phyloP scores from a whole-genome alignment of 345 rosid genomes.

The Eutrema heterophyllum region DNA sequence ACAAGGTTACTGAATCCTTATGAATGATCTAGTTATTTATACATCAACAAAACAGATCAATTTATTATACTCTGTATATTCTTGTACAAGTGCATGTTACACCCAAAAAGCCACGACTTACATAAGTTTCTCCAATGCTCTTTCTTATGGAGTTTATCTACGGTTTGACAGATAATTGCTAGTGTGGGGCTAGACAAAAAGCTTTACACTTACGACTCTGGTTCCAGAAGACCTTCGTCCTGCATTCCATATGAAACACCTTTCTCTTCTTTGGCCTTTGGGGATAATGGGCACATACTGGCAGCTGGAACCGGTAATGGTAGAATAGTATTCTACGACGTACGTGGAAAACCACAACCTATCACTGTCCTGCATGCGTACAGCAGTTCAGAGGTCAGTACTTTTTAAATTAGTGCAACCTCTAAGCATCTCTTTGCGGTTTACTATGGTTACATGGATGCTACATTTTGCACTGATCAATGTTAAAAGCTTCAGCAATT shows the following conservation, averaged over 20 bases:
- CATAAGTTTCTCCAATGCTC: neutral
- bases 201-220: conserved; percentile 77
- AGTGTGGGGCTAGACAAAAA: conserved; percentile 95
- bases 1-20: conserved; percentile 49
- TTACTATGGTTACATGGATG: neutral
- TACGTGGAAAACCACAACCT: conserved; percentile 89
- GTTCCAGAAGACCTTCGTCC: conserved; percentile 72
- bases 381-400: conserved; percentile 72
- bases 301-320: conserved; percentile 94
- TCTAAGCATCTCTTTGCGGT: neutral
- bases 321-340: conserved; percentile 81
- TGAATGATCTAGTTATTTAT: neutral
- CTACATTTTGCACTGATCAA: neutral
- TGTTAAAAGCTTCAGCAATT: neutral
- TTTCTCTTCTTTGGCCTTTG: conserved; percentile 87
- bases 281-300: conserved; percentile 83
- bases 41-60: neutral
- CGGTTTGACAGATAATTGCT: conserved; percentile 62
- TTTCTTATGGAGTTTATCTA: neutral
- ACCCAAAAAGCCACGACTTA: neutral
- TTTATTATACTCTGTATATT: neutral
- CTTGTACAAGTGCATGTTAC: neutral
- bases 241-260: conserved; percentile 77
- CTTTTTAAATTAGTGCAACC: neutral
- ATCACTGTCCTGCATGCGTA: conserved; percentile 82